Conservation (phyloP, 192 early-diverging fungal genomes). For the Coemansia sp. region DNA sequence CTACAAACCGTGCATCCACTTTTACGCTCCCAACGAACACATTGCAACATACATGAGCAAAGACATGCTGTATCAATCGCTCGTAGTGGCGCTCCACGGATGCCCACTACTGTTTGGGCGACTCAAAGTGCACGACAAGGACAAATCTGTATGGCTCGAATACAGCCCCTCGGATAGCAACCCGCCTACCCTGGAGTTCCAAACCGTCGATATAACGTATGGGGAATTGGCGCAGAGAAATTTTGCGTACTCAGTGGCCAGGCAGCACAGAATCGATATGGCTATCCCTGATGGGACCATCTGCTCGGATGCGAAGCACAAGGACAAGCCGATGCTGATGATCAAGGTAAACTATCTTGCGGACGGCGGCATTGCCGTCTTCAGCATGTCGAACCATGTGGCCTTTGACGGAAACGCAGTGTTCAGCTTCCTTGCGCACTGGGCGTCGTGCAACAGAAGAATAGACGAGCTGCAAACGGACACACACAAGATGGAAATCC, state of each 20-base stretch:
- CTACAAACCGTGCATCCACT: conserved; percentile 50
- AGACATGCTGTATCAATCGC: conserved; percentile 6
- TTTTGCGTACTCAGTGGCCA: conserved; percentile 31
- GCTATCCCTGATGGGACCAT: conserved; percentile 33
- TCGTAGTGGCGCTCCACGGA: conserved; percentile 20
- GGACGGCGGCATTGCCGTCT: conserved; percentile 35
- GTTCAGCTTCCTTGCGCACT: conserved; percentile 43
- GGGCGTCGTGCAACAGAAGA: conserved; percentile 30
- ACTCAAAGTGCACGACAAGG: conserved; percentile 16
- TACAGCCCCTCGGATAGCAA: conserved; percentile 23
- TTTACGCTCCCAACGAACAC: conserved; percentile 17
- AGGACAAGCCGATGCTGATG: conserved; percentile 41
- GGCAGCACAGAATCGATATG: conserved; percentile 17
- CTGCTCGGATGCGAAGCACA: background rate
- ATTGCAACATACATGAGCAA: conserved; percentile 8
- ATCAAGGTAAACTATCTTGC: conserved; percentile 36
- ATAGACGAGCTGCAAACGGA: background rate
- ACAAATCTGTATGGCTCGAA: conserved; percentile 19
- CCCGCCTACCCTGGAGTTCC: conserved; percentile 37
- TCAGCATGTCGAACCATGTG: conserved; percentile 44
- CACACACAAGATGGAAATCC: conserved; percentile 5
- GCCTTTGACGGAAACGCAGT: conserved; percentile 50
- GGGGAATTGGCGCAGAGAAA: conserved; percentile 5
- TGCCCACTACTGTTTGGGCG: conserved; percentile 33
- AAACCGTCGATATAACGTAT: conserved; percentile 4